Conservation (phyloP, 257 asterid genomes). For the Solanum ahanhuiri region DNA sequence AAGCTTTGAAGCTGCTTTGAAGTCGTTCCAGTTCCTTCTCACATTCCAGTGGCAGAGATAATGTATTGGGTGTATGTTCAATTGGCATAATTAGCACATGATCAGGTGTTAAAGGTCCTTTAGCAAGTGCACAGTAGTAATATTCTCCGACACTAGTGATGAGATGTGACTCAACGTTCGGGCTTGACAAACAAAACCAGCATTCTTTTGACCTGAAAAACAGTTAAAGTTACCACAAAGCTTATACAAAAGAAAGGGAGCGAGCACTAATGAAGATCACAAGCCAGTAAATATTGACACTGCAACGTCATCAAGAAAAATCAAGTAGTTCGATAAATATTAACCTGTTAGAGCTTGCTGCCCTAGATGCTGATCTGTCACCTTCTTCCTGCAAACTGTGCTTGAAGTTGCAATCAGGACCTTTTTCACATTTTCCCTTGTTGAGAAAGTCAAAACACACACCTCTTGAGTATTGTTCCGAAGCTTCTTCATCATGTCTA, state of each 20-base stretch:
- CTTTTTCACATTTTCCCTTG: constrained; percentile 92
- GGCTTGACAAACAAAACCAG: constrained; percentile 95
- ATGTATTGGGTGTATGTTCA: constrained; percentile 78
- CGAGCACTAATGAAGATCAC: not conserved
- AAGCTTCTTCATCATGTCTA: constrained; percentile 84
- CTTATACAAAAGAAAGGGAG: not conserved
- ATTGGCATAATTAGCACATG: constrained; percentile 83
- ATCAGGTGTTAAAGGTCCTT: constrained; percentile 84
- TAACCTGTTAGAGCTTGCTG: constrained; percentile 51
- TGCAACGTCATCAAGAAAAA: not conserved
- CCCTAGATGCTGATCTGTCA: constrained; percentile 46
- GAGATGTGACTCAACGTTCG: constrained; percentile 72
- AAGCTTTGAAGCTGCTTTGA: constrained; percentile 63
- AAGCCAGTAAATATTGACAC: not conserved
- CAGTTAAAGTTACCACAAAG: not conserved
- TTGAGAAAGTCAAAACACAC: constrained; percentile 94
- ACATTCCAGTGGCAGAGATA: constrained; percentile 59
- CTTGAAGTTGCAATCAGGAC: constrained; percentile 83
- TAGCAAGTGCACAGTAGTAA: constrained; percentile 85
- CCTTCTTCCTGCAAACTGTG: constrained; percentile 72
- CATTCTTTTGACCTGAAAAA: constrained; percentile 78
- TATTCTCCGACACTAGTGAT: constrained; percentile 66
- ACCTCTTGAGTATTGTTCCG: constrained; percentile 76
- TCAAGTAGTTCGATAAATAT: not conserved
- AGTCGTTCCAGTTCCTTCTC: constrained; percentile 44